Evolutionary conservation across 2,329 filamentous ascomycete species (phyloP).

Genomic region (Daldinia sp.): DNA sequence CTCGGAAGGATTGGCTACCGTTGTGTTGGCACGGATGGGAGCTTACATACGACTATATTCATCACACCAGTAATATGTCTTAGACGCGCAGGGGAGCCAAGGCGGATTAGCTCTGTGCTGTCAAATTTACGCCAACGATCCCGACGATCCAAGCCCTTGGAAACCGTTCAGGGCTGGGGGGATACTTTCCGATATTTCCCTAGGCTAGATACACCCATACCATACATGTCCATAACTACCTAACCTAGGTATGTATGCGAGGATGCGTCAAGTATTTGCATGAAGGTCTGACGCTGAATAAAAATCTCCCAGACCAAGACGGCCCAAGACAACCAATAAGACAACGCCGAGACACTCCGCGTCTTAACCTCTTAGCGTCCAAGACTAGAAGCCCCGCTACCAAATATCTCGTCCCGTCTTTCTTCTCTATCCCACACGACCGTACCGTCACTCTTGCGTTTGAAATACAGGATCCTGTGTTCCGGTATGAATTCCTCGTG

Average conservation of each 20-base stretch:
- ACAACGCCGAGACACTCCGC: not conserved
- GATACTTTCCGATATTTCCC: not conserved
- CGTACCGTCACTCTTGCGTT: conserved; percentile 57
- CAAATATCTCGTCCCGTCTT: conserved; percentile 64
- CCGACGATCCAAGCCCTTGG: not conserved
- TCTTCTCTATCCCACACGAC: conserved; percentile 66
- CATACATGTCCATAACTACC: no score
- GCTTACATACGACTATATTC: not conserved
- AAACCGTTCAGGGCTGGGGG: not conserved
- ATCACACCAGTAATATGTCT: not conserved
- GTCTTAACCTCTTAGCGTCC: not conserved
- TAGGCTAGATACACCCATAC: no score
- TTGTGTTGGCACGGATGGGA: conserved; percentile 1
- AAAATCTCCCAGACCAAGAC: no score
- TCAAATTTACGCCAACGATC: not conserved
- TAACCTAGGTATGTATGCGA: not conserved
- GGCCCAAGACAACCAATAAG: not conserved
- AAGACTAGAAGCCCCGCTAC: conserved; percentile 54
- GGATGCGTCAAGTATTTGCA: no score
- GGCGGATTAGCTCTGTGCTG: not conserved
- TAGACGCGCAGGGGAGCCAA: not conserved
- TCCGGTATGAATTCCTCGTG: conserved; percentile 73
- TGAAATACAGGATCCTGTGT: conserved; percentile 70
- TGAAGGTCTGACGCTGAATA: not conserved
- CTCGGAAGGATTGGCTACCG: conserved; percentile 12